phyloP scores from a whole-genome alignment of 2,329 filamentous ascomycete species.

The Neofusicoccum ribis region DNA sequence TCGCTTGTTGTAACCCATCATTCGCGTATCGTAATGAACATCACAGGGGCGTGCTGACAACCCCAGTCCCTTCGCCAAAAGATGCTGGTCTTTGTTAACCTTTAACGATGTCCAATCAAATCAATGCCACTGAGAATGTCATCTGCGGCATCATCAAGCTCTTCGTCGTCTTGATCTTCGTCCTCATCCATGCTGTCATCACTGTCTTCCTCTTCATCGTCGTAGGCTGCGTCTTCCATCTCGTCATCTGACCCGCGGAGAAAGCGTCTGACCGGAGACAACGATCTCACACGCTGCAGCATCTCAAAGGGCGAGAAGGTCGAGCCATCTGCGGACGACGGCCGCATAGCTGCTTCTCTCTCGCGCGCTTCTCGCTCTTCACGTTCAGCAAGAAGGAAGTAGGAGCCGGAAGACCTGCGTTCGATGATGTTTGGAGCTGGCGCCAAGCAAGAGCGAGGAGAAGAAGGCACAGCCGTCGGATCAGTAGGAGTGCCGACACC shows the following conservation, averaged over 20 bases:
- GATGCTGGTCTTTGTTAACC: not conserved
- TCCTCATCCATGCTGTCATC: slow-evolving; percentile 35
- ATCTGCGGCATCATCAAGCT: slow-evolving; percentile 27
- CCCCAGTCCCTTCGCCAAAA: not conserved
- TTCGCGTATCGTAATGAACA: slow-evolving; percentile 1
- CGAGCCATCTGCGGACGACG: slow-evolving; percentile 32
- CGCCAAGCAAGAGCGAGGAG: not conserved
- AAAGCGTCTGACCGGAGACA: slow-evolving; percentile 49
- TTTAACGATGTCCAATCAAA: slow-evolving; percentile 39
- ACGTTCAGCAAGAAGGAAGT: slow-evolving; percentile 21
- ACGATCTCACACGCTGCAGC: slow-evolving; percentile 46
- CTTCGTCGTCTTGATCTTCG: slow-evolving; percentile 29
- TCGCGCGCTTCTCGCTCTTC: slow-evolving; percentile 27
- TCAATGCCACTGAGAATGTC: slow-evolving; percentile 29
- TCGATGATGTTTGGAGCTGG: not conserved
- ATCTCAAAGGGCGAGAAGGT: slow-evolving; percentile 48
- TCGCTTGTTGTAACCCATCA: not conserved
- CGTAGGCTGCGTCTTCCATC: slow-evolving; percentile 32
- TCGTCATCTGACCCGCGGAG: slow-evolving; percentile 33
- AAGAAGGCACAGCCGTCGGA: not conserved
- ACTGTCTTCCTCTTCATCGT: slow-evolving; percentile 36
- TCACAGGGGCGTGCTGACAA: not conserved
- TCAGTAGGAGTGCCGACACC: not conserved
- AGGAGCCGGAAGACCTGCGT: slow-evolving; percentile 21
- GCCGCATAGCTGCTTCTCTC: slow-evolving; percentile 8